phyloP scores from a whole-genome alignment of 768 basidiomycete genomes.

The Phallus indusiatus region DNA sequence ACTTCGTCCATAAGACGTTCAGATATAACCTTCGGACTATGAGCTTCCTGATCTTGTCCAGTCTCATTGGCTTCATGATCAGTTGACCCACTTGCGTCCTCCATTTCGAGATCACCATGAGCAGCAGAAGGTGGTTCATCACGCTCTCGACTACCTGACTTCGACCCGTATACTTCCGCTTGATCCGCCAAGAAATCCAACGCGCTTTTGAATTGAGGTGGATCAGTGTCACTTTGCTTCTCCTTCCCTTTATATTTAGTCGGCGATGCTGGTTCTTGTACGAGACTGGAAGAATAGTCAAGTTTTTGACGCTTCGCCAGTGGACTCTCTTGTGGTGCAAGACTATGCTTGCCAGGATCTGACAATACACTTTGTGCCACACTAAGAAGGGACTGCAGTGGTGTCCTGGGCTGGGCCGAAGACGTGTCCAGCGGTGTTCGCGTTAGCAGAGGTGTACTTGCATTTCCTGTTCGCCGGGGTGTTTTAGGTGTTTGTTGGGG shows the following conservation, averaged over 20 bases:
- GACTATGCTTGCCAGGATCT: slow-evolving; percentile 19
- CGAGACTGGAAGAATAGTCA: slow-evolving; percentile 4
- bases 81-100: neutral
- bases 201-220: slow-evolving; percentile 34
- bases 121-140: neutral
- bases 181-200: slow-evolving; percentile 70
- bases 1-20: neutral
- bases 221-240: slow-evolving; percentile 17
- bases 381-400: slow-evolving; percentile 50
- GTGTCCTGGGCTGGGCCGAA: slow-evolving; percentile 27
- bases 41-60: neutral
- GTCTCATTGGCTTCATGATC: neutral
- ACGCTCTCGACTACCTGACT: neutral
- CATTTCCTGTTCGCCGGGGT: slow-evolving; percentile 11
- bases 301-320: slow-evolving; percentile 30
- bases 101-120: slow-evolving; percentile 1
- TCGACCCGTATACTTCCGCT: slow-evolving; percentile 37
- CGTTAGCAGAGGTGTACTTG: slow-evolving; percentile 12
- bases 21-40: neutral
- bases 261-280: neutral
- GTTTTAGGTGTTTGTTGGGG: slow-evolving; percentile 11
- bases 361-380: slow-evolving; percentile 52
- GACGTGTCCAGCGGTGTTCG: slow-evolving; percentile 20
- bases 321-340: slow-evolving; percentile 25
- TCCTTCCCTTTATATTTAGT: slow-evolving; percentile 1